A percentile compares a stretch with the other conserved stretches of the same genome.
Evolutionary conservation across 2,329 filamentous ascomycete genomes (phyloP).

Genomic region (Helotiales sp.): DNA sequence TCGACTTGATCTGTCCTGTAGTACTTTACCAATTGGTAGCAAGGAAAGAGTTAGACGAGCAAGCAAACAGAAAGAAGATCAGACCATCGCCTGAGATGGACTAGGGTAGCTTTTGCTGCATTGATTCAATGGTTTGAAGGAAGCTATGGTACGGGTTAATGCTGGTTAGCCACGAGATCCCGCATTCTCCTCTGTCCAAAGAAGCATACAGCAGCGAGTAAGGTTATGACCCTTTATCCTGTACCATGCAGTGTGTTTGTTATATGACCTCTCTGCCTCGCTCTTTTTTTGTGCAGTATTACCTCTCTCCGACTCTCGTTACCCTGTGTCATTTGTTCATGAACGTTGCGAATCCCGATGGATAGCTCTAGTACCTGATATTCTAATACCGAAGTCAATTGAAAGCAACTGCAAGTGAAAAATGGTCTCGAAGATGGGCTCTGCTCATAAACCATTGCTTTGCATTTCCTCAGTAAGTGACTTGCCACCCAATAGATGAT

Average conservation of each 20-base stretch:
- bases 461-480: conserved; percentile 15
- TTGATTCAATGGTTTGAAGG: conserved; percentile 2
- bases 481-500: too few species aligned
- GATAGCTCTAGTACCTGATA: conserved; percentile 5
- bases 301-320: conserved; percentile 14
- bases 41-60: not conserved
- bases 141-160: not conserved
- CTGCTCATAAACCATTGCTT: conserved; percentile 14
- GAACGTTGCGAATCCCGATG: conserved; percentile 6
- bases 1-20: not conserved
- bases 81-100: not conserved
- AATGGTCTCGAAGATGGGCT: conserved; percentile 1
- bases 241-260: not conserved
- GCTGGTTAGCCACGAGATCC: conserved; percentile 14
- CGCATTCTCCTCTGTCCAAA: conserved; percentile 10
- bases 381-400: not conserved
- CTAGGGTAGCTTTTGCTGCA: not conserved
- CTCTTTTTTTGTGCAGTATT: not conserved
- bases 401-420: conserved; percentile 6
- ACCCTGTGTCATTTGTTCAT: conserved; percentile 13
- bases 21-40: too few species aligned
- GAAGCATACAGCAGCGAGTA: not conserved
- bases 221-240: conserved; percentile 4
- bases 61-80: not conserved
- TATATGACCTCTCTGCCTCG: conserved; percentile 11